A percentile compares a stretch with the other conserved stretches of the same genome.
phyloP scores from a whole-genome alignment of 2,329 filamentous ascomycete genomes.

The Raffaelea ambrosiae region DNA sequence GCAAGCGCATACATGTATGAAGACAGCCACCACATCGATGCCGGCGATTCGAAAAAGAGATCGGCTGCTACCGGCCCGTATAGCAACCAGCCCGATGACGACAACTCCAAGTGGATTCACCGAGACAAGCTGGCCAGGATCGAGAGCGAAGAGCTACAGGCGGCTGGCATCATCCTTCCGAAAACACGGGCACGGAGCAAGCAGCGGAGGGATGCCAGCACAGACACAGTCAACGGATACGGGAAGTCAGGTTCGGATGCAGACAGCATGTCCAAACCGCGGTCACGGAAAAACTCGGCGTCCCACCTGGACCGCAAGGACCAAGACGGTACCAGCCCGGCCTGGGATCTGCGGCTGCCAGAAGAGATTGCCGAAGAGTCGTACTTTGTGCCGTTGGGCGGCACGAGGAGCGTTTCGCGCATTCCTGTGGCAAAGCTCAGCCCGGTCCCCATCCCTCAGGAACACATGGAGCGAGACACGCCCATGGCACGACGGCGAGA shows the following conservation, averaged over 20 bases:
- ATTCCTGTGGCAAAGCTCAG: slow-evolving; percentile 82
- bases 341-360: slow-evolving; percentile 67
- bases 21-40: not conserved
- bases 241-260: slow-evolving; percentile 23
- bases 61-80: slow-evolving; percentile 20
- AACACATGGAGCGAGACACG: slow-evolving; percentile 66
- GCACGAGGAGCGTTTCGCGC: slow-evolving; percentile 59
- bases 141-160: slow-evolving; percentile 71
- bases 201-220: slow-evolving; percentile 14
- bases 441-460: slow-evolving; percentile 63
- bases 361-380: slow-evolving; percentile 65
- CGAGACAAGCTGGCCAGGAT: slow-evolving; percentile 76
- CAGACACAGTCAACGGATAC: slow-evolving; percentile 22
- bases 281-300: slow-evolving; percentile 39
- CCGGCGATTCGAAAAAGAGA: slow-evolving; percentile 12
- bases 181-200: slow-evolving; percentile 39
- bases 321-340: slow-evolving; percentile 32
- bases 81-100: slow-evolving; percentile 29
- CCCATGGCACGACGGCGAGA: slow-evolving; percentile 55
- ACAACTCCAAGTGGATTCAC: slow-evolving; percentile 75
- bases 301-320: slow-evolving; percentile 25
- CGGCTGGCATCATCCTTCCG: slow-evolving; percentile 60
- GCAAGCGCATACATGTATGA: slow-evolving; percentile 5
- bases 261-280: slow-evolving; percentile 19
- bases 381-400: slow-evolving; percentile 44